These are phyloP conservation scores for Fonsecaea monophora DNA, from an alignment of 2,329 filamentous ascomycete species.

Conservation along the genomic window DNA sequence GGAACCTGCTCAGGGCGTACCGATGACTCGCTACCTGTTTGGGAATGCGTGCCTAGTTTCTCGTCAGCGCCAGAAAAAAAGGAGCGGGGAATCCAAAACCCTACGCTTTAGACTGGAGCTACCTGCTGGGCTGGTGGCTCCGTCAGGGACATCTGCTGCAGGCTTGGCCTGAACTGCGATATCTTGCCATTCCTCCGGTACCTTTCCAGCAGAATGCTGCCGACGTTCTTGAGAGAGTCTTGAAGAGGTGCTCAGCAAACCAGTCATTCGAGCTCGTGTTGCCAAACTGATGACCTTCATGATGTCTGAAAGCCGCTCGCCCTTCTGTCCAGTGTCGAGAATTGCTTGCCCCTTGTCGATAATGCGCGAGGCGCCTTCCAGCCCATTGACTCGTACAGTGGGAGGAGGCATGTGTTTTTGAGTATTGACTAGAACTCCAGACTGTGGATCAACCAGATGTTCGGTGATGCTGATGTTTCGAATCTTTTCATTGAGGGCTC, in stretches of 20 bases:
- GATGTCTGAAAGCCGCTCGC: constrained; percentile 77
- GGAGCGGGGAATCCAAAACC: constrained; percentile 30
- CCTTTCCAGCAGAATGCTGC: constrained; percentile 76
- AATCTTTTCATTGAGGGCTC: constrained; percentile 58
- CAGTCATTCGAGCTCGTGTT: constrained; percentile 77
- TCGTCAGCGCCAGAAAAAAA: constrained; percentile 35
- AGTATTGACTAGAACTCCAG: constrained; percentile 60
- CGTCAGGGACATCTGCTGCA: constrained; percentile 26
- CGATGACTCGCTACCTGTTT: constrained; percentile 48
- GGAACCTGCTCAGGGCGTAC: constrained; percentile 41
- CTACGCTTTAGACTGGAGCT: constrained; percentile 51
- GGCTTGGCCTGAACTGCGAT: constrained; percentile 62
- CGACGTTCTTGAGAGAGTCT: constrained; percentile 74
- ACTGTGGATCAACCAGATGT: constrained; percentile 64
- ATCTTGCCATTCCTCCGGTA: constrained; percentile 77
- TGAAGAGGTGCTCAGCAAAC: constrained; percentile 78
- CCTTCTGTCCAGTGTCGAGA: constrained; percentile 65
- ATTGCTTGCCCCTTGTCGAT: constrained; percentile 72
- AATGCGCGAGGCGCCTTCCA: constrained; percentile 68
- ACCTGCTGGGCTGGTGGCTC: constrained; percentile 41
- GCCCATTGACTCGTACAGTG: constrained; percentile 60
- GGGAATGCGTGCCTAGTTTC: constrained; percentile 46
- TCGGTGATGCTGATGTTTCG: constrained; percentile 65
- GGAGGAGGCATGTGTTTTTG: constrained; percentile 47
- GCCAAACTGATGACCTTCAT: constrained; percentile 82